phyloP scores from a whole-genome alignment of 2,329 filamentous ascomycete genomes.

The Trichoderma koningiopsis region DNA sequence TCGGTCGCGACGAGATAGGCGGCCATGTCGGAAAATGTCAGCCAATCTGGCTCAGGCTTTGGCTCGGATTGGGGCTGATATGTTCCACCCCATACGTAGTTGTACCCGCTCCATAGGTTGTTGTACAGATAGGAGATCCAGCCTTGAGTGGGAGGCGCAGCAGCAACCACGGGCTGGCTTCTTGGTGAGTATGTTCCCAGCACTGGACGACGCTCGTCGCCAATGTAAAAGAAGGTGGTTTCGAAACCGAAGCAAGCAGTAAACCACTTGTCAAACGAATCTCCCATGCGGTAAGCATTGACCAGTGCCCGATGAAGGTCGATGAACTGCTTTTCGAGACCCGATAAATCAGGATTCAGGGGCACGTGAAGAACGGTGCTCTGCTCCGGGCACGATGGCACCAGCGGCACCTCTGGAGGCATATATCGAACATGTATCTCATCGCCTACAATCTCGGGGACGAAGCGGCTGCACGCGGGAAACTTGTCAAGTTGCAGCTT shows the following conservation, averaged over 20 bases:
- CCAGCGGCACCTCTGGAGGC: conserved; percentile 42
- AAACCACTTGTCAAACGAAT: conserved; percentile 66
- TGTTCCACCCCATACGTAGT: conserved; percentile 35
- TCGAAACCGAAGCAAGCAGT: conserved; percentile 64
- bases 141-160: conserved; percentile 30
- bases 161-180: conserved; percentile 27
- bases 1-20: conserved; percentile 73
- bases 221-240: conserved; percentile 66
- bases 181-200: conserved; percentile 58
- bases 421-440: conserved; percentile 49
- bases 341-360: conserved; percentile 52
- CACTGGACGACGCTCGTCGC: conserved; percentile 59
- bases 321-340: conserved; percentile 53
- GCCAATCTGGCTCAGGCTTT: conserved; percentile 48
- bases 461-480: conserved; percentile 65
- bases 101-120: conserved; percentile 36
- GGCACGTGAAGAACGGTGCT: conserved; percentile 54
- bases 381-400: conserved; percentile 42
- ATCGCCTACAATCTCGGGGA: conserved; percentile 53
- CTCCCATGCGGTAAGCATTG: conserved; percentile 64
- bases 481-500: conserved; percentile 63
- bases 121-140: conserved; percentile 42
- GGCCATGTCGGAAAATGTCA: conserved; percentile 75
- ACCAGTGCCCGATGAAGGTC: conserved; percentile 62
- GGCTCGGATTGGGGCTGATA: conserved; percentile 15